A percentile compares a stretch with the other conserved stretches of the same genome.
Conservation (phyloP, 2,329 filamentous ascomycete genomes). For the Ceratocystiopsis minuta region DNA sequence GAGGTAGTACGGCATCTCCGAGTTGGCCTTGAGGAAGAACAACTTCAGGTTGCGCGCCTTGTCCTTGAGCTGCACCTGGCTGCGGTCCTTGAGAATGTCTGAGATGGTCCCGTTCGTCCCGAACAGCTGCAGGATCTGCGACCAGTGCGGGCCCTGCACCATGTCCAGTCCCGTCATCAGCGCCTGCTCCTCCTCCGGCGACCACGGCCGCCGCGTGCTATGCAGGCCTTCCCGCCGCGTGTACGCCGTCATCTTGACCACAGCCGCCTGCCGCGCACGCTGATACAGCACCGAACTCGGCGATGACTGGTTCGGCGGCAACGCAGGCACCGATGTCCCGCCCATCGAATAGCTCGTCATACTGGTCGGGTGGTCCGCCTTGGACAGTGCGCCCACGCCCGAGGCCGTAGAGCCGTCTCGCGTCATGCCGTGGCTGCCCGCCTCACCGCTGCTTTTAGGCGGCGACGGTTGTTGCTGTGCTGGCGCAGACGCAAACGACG, state of each 20-base stretch:
- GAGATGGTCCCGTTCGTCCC: constrained; percentile 63
- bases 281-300: constrained; percentile 39
- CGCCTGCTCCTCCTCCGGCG: constrained; percentile 74
- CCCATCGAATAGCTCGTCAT: neutral
- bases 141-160: constrained; percentile 86
- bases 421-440: too few relatives aligned
- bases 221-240: constrained; percentile 38
- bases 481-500: neutral
- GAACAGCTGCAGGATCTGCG: constrained; percentile 72
- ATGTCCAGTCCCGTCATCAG: constrained; percentile 76
- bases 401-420: too few relatives aligned
- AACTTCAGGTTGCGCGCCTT: constrained; percentile 81
- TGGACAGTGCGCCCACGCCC: too few relatives aligned
- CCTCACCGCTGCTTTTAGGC: too few relatives aligned
- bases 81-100: constrained; percentile 71
- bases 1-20: constrained; percentile 76
- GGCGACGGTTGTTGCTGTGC: too few relatives aligned
- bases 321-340: constrained; percentile 6
- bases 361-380: too few relatives aligned
- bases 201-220: constrained; percentile 63
- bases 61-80: constrained; percentile 83
- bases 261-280: constrained; percentile 38
- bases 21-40: constrained; percentile 81
- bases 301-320: constrained; percentile 39
- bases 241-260: constrained; percentile 37